Base-by-base conservation (phyloP, 345 rosid species). In the Salix caprea region DNA sequence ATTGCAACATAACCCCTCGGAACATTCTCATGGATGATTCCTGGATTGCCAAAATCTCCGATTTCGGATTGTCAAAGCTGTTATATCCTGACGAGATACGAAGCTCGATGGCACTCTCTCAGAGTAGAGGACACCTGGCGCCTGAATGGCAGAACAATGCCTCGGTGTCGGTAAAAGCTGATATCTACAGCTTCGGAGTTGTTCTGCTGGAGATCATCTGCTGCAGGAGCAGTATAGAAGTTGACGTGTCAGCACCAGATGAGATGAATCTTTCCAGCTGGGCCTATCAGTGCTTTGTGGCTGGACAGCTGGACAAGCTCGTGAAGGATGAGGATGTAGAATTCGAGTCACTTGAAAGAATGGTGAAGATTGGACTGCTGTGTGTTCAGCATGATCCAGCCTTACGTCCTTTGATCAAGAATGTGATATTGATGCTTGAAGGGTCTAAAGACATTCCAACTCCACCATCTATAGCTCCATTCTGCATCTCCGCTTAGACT, bases 131-230 rank as follows among this genome's bases (percentile, higher is more conserved):
- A 2, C 74, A 83, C n/a, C 11, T 69, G 34, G 83, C 81, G 70
- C 83, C 83, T 0, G 85, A 83, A 39, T 58, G 79, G 80, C 81
- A 73, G 64, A 54, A 16, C n/a, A 72, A 76, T 0, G 50, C 64
- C 0, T 44, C 67, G 12, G 71, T 76, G 58, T 65, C 85, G 0
- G 7, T 62, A 10, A 79, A 76, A 65, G 77, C 21, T 5, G 83
- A 83, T 23, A 40, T 79, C 9, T 84, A 78, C 75, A 84, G 84
- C 73, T 84, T 61, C 7, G 84, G 86, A 44, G 58, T 84, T 0
- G 40, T 84, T 65, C 28, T 81, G 46, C n/a, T 84, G 54, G 86
- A 84, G 77, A 81, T 78, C 8, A 52, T 78, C 19, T 78, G 82
- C 34, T 76, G 82, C 54, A 60, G 73, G 44, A 77, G 78, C 62